Conservation (phyloP, 208 protist genomes). For the Herpetomonas samuelpessoai region DNA sequence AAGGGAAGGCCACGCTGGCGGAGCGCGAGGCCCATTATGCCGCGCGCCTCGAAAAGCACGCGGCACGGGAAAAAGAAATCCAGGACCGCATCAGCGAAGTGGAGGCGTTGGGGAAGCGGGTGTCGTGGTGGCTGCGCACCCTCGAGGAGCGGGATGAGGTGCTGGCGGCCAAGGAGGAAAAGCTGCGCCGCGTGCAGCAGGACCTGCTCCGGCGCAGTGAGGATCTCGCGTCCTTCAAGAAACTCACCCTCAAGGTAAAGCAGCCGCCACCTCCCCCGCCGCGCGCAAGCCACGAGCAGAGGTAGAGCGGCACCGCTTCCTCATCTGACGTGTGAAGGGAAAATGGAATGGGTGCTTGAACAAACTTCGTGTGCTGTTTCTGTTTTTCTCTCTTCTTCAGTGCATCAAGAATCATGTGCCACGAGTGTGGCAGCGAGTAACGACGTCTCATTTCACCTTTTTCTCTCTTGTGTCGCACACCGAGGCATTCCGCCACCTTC, state of each 20-base stretch:
- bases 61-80: slow-evolving; percentile 42
- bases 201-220: slow-evolving; percentile 61
- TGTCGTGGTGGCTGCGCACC: slow-evolving; percentile 68
- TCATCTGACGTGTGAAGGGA: too few species aligned
- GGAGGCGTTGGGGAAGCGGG: slow-evolving; percentile 59
- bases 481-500: too few species aligned
- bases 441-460: too few species aligned
- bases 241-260: slow-evolving; percentile 26
- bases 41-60: slow-evolving; percentile 39
- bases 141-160: slow-evolving; percentile 65
- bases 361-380: too few species aligned
- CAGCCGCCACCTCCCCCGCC: slow-evolving; percentile 7
- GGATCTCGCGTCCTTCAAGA: slow-evolving; percentile 44
- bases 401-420: too few species aligned
- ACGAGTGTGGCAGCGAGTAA: too few species aligned
- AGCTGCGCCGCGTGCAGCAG: slow-evolving; percentile 49
- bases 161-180: slow-evolving; percentile 55
- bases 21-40: slow-evolving; percentile 40
- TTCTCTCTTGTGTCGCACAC: too few species aligned
- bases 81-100: slow-evolving; percentile 57
- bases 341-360: too few species aligned
- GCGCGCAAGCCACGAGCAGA: too few species aligned
- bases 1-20: slow-evolving; percentile 22
- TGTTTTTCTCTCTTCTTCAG: too few species aligned
- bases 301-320: too few species aligned